A percentile compares a stretch with the other conserved stretches of the same genome.
Conservation (phyloP, 768 basidiomycete species). For the Hericium erinaceus region DNA sequence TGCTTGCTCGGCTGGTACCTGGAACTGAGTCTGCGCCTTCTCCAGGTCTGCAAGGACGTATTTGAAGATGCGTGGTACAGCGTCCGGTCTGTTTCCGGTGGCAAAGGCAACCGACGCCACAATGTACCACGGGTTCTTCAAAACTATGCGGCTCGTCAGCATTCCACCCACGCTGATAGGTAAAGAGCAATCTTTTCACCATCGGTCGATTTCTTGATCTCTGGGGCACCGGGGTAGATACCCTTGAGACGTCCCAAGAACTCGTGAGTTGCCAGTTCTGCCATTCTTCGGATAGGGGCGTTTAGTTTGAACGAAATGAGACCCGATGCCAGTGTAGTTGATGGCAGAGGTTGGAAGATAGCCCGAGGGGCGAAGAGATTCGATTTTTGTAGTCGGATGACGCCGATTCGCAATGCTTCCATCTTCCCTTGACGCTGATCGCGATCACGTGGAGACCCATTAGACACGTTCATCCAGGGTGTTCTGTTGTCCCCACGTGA, state of each 20-base stretch:
- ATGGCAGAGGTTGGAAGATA: too few species aligned
- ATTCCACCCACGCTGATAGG: neutral
- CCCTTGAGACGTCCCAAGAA: constrained; percentile 37
- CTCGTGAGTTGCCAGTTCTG: constrained; percentile 28
- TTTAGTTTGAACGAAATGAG: neutral
- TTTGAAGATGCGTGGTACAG: constrained; percentile 44
- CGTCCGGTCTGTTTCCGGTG: constrained; percentile 51
- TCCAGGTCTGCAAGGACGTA: constrained; percentile 38
- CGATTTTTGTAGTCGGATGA: too few species aligned
- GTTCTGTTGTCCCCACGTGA: too few species aligned
- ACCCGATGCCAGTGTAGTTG: too few species aligned
- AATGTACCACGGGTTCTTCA: constrained; percentile 49
- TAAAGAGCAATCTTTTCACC: neutral
- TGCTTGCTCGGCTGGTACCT: constrained; percentile 9
- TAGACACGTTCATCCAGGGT: too few species aligned
- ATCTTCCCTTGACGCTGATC: too few species aligned
- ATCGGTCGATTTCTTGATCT: constrained; percentile 12
- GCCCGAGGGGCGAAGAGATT: too few species aligned
- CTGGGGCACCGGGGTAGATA: constrained; percentile 29
- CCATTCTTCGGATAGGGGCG: constrained; percentile 11
- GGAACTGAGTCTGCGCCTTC: constrained; percentile 13
- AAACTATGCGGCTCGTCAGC: neutral
- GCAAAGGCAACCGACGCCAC: constrained; percentile 48
- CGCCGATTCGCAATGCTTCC: too few species aligned
- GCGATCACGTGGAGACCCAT: too few species aligned